These are phyloP conservation scores for Verbascum thapsus DNA, from an alignment of 257 asterid genomes.

Conservation along the genomic window DNA sequence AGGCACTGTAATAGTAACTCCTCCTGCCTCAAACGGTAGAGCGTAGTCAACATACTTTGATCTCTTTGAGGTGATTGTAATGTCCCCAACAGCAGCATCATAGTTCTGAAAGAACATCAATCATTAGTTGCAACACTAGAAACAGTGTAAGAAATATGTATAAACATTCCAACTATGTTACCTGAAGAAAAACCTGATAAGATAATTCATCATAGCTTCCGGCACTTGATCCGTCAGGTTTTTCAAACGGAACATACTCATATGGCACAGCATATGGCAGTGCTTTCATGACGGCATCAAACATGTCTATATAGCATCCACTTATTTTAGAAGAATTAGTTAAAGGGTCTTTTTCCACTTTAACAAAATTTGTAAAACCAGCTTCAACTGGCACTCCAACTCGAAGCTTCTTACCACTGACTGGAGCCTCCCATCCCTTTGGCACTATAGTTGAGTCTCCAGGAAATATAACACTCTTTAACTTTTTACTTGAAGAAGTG, in stretches of 20 bases:
- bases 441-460: conserved; percentile 44
- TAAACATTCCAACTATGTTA: neutral
- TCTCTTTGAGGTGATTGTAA: conserved; percentile 44
- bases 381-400: conserved; percentile 41
- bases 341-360: conserved; percentile 27
- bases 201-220: conserved; percentile 37
- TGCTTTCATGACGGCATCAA: conserved; percentile 34
- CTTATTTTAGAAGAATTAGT: conserved; percentile 27
- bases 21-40: conserved; percentile 43
- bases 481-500: conserved; percentile 4
- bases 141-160: neutral
- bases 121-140: neutral
- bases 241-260: conserved; percentile 31
- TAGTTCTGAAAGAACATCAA: conserved; percentile 30
- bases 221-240: neutral
- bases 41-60: conserved; percentile 49
- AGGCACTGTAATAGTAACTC: conserved; percentile 44
- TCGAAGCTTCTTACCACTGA: conserved; percentile 31
- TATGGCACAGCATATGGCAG: conserved; percentile 35
- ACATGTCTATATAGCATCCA: conserved; percentile 47
- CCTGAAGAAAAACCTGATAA: conserved; percentile 32
- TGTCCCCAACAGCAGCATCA: conserved; percentile 53
- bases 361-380: conserved; percentile 37
- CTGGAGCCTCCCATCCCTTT: conserved; percentile 57
- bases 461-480: conserved; percentile 42